Percentiles rank a stretch among this genome's conserved stretches.
These are phyloP conservation scores for Phytophthora foliorum DNA, from an alignment of 352 stramenopile genomes.

Conservation along the genomic window DNA sequence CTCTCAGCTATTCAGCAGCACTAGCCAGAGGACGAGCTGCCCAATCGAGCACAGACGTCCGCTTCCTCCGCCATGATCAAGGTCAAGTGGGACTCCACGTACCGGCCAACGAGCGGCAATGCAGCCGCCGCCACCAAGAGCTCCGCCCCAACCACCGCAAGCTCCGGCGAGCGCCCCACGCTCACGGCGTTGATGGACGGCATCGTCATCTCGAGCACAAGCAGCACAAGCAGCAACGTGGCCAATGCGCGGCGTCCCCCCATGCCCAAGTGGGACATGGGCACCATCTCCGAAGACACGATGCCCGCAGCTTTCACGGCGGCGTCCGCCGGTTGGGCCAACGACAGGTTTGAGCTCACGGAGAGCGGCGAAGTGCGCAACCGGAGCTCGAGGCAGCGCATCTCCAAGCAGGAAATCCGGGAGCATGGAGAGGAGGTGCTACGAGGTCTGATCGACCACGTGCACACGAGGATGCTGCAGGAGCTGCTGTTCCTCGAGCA, in stretches of 20 bases:
- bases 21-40: conserved; percentile 27
- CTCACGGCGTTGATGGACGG: conserved; percentile 58
- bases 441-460: conserved; percentile 70
- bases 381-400: conserved; percentile 49
- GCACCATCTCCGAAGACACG: conserved; percentile 79
- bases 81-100: conserved; percentile 76
- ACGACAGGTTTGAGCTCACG: conserved; percentile 71
- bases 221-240: conserved; percentile 24
- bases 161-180: conserved; percentile 17
- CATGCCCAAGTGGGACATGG: conserved; percentile 68
- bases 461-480: conserved; percentile 83
- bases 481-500: conserved; percentile 86
- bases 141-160: conserved; percentile 1
- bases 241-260: conserved; percentile 28
- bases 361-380: conserved; percentile 66
- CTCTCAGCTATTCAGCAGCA: conserved; percentile 28
- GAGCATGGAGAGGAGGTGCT: conserved; percentile 80
- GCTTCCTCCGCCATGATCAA: conserved; percentile 59
- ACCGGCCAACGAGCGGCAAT: conserved; percentile 26
- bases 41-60: background rate
- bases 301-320: conserved; percentile 55
- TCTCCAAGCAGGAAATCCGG: conserved; percentile 79
- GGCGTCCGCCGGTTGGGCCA: conserved; percentile 55
- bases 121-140: background rate
- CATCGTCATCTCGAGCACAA: conserved; percentile 36